Evolutionary conservation across 2,329 filamentous ascomycete species (phyloP).

Genomic region (Botryotinia convoluta): DNA sequence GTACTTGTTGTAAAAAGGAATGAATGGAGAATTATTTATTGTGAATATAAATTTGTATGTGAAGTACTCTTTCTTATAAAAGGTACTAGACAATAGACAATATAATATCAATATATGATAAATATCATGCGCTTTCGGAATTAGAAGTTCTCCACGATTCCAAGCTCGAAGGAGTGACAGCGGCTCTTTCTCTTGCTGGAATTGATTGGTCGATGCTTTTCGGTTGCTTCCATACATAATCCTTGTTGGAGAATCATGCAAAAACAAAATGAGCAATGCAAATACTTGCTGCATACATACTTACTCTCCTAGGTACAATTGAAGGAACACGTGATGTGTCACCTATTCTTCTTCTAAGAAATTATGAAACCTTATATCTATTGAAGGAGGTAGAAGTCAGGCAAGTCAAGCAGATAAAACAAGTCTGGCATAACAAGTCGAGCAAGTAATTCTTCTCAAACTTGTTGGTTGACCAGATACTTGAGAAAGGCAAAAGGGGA

Average conservation of each 20-base stretch:
- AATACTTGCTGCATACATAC: neutral
- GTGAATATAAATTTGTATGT: neutral
- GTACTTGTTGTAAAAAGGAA: neutral
- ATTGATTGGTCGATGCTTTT: slow-evolving; percentile 9
- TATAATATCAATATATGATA: neutral
- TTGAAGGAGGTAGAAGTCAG: neutral
- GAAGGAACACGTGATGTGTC: neutral
- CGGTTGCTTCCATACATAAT: neutral
- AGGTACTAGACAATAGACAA: neutral
- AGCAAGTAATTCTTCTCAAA: neutral
- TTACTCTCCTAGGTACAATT: neutral
- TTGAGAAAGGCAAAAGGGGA: neutral
- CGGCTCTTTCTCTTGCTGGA: slow-evolving; percentile 4
- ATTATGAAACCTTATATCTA: too few species aligned
- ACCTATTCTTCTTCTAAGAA: neutral
- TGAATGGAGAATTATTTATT: neutral
- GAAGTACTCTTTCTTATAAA: neutral
- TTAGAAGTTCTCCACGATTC: slow-evolving; percentile 7
- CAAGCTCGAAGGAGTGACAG: slow-evolving; percentile 6
- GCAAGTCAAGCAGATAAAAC: neutral
- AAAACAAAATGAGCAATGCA: neutral
- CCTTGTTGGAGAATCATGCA: slow-evolving; percentile 5
- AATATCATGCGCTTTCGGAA: slow-evolving; percentile 8
- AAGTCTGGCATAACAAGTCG: neutral
- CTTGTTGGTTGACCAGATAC: neutral